These are phyloP conservation scores for Penicillium ucsense DNA, from an alignment of 495 filamentous ascomycete species.

Conservation along the genomic window DNA sequence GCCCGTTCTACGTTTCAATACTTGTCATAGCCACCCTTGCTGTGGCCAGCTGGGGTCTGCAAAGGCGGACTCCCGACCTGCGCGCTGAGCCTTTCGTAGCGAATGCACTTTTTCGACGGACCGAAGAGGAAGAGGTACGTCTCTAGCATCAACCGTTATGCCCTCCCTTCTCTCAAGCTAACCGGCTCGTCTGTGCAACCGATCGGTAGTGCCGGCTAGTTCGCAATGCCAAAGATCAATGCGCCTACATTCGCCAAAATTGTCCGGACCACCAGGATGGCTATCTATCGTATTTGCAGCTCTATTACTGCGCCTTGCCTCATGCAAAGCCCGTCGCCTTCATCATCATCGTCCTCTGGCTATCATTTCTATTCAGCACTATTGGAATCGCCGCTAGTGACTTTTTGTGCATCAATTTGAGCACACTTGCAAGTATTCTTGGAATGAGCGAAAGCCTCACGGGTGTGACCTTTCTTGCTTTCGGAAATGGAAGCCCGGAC, in stretches of 20 bases:
- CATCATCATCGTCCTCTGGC: slow-evolving; percentile 65
- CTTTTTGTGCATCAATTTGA: slow-evolving; percentile 95
- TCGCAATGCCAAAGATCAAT: slow-evolving; percentile 68
- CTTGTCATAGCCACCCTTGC: slow-evolving; percentile 22
- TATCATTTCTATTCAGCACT: slow-evolving; percentile 86
- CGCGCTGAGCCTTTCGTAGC: slow-evolving; percentile 1
- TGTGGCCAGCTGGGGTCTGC: slow-evolving; percentile 16
- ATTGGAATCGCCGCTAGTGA: slow-evolving; percentile 98
- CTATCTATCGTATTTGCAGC: slow-evolving; percentile 73
- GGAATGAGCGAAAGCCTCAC: slow-evolving; percentile 94
- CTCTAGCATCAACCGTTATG: slow-evolving; percentile 1
- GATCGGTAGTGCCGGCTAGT: slow-evolving; percentile 64
- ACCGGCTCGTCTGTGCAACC: slow-evolving; percentile 10
- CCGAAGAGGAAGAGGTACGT: slow-evolving; percentile 26
- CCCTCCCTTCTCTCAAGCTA: slow-evolving; percentile 11
- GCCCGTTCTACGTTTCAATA: slow-evolving; percentile 28
- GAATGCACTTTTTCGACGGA: slow-evolving; percentile 13
- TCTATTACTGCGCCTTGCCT: slow-evolving; percentile 81
- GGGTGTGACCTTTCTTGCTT: slow-evolving; percentile 92
- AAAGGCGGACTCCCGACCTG: slow-evolving; percentile 2
- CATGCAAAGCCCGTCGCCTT: slow-evolving; percentile 69
- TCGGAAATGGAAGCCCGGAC: slow-evolving; percentile 98
- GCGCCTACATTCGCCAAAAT: slow-evolving; percentile 71
- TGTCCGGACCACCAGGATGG: slow-evolving; percentile 88
- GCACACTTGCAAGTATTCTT: slow-evolving; percentile 76